Evolutionary conservation across 257 asterid genomes (phyloP).

Genomic region (Solanum raphanifolium): DNA sequence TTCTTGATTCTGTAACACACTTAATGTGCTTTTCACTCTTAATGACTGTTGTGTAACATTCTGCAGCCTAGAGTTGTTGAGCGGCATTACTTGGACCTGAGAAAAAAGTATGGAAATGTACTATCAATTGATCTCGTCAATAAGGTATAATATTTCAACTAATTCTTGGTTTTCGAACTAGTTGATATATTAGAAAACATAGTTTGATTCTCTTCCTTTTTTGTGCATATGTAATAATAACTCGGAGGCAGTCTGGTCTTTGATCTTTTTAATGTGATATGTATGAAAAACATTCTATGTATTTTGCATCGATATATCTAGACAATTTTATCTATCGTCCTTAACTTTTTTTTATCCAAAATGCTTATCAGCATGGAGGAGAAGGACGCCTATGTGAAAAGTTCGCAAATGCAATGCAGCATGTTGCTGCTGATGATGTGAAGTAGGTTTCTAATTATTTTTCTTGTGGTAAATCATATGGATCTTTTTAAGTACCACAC

Average conservation of each 20-base stretch:
- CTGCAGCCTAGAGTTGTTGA: slow-evolving; percentile 73
- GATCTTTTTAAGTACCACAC: not conserved
- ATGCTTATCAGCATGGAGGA: slow-evolving; percentile 54
- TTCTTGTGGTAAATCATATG: not conserved
- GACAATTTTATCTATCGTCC: not conserved
- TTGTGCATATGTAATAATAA: not conserved
- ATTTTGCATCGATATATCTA: not conserved
- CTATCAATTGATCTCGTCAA: slow-evolving; percentile 72
- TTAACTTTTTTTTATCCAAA: not conserved
- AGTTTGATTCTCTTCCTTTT: not conserved
- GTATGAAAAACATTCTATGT: not conserved
- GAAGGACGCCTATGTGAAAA: slow-evolving; percentile 72
- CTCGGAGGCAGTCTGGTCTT: not conserved
- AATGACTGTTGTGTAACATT: slow-evolving; percentile 9
- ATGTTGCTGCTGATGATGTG: slow-evolving; percentile 47
- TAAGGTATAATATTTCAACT: slow-evolving; percentile 31
- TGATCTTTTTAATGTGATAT: not conserved
- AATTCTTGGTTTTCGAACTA: not conserved
- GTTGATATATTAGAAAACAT: not conserved
- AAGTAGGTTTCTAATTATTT: slow-evolving; percentile 29
- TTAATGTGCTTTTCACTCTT: not conserved
- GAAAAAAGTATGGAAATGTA: slow-evolving; percentile 81
- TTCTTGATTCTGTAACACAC: not conserved
- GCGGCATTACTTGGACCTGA: slow-evolving; percentile 68
- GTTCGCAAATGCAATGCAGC: slow-evolving; percentile 57